Evolutionary conservation across 176 grass and related monocot genomes (phyloP).

Genomic region (Oryza meyeriana): DNA sequence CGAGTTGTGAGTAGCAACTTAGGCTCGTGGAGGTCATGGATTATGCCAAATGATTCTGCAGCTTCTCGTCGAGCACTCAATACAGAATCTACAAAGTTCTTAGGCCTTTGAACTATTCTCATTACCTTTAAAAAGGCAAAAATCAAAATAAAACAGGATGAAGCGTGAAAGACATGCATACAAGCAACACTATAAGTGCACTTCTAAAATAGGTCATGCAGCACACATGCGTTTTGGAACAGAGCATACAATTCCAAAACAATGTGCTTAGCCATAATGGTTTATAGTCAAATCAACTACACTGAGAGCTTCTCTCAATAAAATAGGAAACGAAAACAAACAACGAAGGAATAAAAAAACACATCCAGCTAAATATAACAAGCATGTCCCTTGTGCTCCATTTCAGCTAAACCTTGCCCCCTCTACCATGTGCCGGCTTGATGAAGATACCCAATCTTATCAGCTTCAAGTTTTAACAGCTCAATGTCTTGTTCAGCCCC

Average conservation of each 20-base stretch:
- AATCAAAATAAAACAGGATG: neutral
- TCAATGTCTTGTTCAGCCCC: constrained; percentile 81
- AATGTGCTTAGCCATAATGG: neutral
- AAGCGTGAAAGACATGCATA: neutral
- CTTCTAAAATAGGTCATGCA: neutral
- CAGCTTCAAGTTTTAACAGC: constrained; percentile 68
- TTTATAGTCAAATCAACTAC: neutral
- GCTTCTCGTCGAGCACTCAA: constrained; percentile 84
- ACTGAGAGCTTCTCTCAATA: neutral
- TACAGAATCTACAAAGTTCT: constrained; percentile 73
- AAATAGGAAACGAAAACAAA: neutral
- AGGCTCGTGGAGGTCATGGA: too few relatives aligned
- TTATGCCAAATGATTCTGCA: constrained; percentile 86
- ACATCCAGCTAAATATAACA: neutral
- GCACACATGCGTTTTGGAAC: neutral
- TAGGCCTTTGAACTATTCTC: constrained; percentile 79
- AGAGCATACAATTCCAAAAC: neutral
- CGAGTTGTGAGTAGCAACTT: too few relatives aligned
- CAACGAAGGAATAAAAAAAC: neutral
- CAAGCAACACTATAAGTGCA: neutral
- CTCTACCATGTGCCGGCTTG: constrained; percentile 94
- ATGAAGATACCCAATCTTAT: constrained; percentile 98
- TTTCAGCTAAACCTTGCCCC: constrained; percentile 64
- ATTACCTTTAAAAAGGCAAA: constrained; percentile 66
- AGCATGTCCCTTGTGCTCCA: neutral